Evolutionary conservation across 306 rosid genomes (phyloP).

Genomic region (Albizia julibrissin): DNA sequence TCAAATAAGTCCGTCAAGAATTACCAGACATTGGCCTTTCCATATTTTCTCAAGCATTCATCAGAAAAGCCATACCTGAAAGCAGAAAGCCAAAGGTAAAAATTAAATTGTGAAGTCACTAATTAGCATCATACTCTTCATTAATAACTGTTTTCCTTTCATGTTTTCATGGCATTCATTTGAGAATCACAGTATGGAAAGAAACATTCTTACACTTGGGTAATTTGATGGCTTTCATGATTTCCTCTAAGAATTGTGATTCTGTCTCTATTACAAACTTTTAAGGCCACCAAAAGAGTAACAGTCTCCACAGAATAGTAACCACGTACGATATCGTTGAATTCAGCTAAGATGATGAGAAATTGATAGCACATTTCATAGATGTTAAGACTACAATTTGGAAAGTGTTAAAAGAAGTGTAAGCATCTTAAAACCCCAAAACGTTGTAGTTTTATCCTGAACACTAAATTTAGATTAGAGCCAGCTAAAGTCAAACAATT

Average conservation of each 20-base stretch:
- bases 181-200: constrained; percentile 25
- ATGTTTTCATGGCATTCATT: constrained; percentile 1
- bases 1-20: constrained; percentile 88
- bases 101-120: constrained; percentile 26
- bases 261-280: constrained; percentile 95
- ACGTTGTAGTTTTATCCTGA: neutral
- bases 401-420: neutral
- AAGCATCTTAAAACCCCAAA: neutral
- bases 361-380: constrained; percentile 23
- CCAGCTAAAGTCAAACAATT: neutral
- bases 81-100: constrained; percentile 23
- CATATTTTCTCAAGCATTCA: constrained; percentile 97
- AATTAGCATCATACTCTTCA: neutral
- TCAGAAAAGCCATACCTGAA: constrained; percentile 97
- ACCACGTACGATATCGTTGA: constrained; percentile 60
- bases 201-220: constrained; percentile 86
- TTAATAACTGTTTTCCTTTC: no score
- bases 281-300: constrained; percentile 90
- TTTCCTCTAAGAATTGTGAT: constrained; percentile 95
- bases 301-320: constrained; percentile 96
- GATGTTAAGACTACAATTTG: neutral
- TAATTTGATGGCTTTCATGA: constrained; percentile 95
- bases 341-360: constrained; percentile 36
- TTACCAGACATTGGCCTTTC: constrained; percentile 98
- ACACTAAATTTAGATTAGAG: neutral